Base-by-base conservation (phyloP, 805 yeast species). In the Cyberlindnera americana region DNA sequence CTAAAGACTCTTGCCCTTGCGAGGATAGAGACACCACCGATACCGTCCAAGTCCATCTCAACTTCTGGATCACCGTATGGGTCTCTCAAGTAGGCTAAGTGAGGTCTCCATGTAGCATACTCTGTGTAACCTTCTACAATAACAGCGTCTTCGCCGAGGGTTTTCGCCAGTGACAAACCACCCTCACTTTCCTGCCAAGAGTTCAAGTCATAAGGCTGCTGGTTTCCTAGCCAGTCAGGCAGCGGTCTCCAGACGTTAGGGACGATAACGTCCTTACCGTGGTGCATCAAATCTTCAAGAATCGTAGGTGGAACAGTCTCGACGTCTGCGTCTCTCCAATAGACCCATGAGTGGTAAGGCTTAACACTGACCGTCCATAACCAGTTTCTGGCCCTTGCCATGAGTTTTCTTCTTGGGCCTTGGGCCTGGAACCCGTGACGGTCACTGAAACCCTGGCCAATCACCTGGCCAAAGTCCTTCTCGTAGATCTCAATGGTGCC, bases 331-430 rank as follows among this genome's bases (percentile, higher is more conserved):
- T 91, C 98, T 65, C 98, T 73, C 98, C 98, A 91, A 61, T 91
- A 89, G 7, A 91, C 96, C 84, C 90, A 89, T 7, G 95, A 82
- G 61, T 91, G 98, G 59, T 91, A 80, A 2, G 98, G 97, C 59
- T 83, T 83, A 35, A 91, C 65, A 8, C 95, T 93, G 11, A 84
- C 90, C 0, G 93, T 68, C 64, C 90, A 79, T 30, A 91, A 69
- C 98, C 98, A 91, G 64, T 91, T 91, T 62, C 98, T 75, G 5
- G 97, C 97, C 42, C 90, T 72, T 2, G 95, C 98, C 98, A 91
- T 91, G 53, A 90, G 72, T 62, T 91, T 91, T 56, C 98, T 72
- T 60, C 98, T 75, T 34, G 95, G 95, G 11, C 96, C 98, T 64
- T 91, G 98, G 1, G 96, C 97, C 19, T 86, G 88, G 62, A 91